Percentiles rank a stretch among this genome's conserved stretches.
Conservation (phyloP, 1,284 basidiomycete species). For the Moniliophthora roreri region DNA sequence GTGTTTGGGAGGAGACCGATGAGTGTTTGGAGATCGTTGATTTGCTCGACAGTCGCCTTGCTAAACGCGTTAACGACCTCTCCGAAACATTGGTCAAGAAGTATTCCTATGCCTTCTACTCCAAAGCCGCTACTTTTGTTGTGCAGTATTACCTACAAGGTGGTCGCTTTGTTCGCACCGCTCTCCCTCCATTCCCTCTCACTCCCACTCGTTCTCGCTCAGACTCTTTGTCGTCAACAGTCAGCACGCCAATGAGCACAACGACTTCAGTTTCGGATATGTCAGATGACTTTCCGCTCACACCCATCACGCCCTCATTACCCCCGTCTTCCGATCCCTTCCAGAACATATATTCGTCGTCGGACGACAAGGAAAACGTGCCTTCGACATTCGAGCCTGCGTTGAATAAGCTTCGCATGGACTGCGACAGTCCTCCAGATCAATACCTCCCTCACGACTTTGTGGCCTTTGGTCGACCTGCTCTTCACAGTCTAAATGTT, state of each 20-base stretch:
- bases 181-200: constrained; percentile 56
- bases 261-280: constrained; percentile 70
- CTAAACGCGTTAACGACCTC: constrained; percentile 84
- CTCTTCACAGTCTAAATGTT: constrained; percentile 62
- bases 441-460: constrained; percentile 80
- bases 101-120: constrained; percentile 95
- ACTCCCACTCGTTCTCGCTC: constrained; percentile 66
- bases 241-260: constrained; percentile 71
- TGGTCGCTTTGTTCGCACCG: constrained; percentile 60
- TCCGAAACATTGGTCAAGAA: constrained; percentile 96
- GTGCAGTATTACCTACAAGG: constrained; percentile 90
- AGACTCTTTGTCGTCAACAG: constrained; percentile 36
- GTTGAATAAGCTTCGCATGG: constrained; percentile 63
- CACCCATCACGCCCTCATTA: constrained; percentile 67
- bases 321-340: constrained; percentile 49
- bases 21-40: constrained; percentile 79
- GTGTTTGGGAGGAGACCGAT: constrained; percentile 78
- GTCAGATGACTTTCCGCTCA: constrained; percentile 80
- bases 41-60: constrained; percentile 82
- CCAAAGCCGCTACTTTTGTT: constrained; percentile 89
- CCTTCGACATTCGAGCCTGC: constrained; percentile 66
- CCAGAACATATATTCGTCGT: constrained; percentile 52
- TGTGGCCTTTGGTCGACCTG: constrained; percentile 69
- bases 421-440: constrained; percentile 57
- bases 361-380: constrained; percentile 79